phyloP scores from a whole-genome alignment of 768 basidiomycete species.

The Termitomyces bulborhizus region DNA sequence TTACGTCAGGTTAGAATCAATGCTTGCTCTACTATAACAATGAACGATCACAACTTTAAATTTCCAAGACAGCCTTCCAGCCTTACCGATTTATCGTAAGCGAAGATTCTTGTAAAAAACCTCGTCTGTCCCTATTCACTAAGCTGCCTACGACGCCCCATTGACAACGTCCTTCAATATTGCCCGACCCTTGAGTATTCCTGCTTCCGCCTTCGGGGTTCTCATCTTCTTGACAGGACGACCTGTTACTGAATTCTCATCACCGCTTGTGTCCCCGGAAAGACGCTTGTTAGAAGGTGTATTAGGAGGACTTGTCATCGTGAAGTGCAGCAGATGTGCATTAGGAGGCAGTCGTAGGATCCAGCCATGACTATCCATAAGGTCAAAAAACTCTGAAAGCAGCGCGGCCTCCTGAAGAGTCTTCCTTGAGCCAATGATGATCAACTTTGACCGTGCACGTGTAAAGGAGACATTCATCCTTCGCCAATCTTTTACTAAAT shows the following conservation, averaged over 20 bases:
- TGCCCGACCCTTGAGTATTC: conserved; percentile 49
- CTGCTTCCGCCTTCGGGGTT: conserved; percentile 24
- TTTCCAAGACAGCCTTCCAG: no score
- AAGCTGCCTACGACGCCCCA: neutral
- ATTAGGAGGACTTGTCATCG: conserved; percentile 7
- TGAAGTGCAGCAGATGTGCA: conserved; percentile 48
- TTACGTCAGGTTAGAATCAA: no score
- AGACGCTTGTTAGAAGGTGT: conserved; percentile 19
- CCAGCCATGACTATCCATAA: conserved; percentile 75
- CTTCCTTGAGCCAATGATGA: conserved; percentile 83
- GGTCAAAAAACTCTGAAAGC: conserved; percentile 65
- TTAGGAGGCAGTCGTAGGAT: conserved; percentile 49
- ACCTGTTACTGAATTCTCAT: conserved; percentile 2
- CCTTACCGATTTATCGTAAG: no score
- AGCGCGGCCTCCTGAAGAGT: conserved; percentile 64
- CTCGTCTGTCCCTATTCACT: no score
- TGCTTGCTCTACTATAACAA: no score
- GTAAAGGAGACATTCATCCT: conserved; percentile 97
- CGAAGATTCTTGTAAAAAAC: no score
- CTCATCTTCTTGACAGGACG: conserved; percentile 31
- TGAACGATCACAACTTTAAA: no score
- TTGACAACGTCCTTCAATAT: conserved; percentile 49
- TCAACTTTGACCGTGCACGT: conserved; percentile 82
- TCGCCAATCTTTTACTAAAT: conserved; percentile 93
- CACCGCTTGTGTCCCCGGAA: conserved; percentile 15